These are phyloP conservation scores for Plectosphaerella sp. DNA, from an alignment of 2,329 filamentous ascomycete species.

Conservation along the genomic window DNA sequence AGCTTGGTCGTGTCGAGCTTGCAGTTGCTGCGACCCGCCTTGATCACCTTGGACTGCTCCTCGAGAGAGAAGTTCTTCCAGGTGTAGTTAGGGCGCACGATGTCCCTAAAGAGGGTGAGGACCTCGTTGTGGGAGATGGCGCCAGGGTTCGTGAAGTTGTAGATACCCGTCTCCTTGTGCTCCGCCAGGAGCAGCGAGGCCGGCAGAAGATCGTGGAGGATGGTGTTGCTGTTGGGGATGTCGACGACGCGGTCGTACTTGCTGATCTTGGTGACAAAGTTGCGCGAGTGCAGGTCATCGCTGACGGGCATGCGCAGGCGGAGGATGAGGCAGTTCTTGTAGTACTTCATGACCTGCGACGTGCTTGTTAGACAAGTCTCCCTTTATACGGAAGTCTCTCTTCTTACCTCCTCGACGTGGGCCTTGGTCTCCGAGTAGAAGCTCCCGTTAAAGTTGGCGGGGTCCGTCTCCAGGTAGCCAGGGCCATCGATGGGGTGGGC, in stretches of 20 bases:
- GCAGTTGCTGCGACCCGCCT: conserved; percentile 64
- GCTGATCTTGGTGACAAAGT: conserved; percentile 66
- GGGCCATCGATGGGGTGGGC: conserved; percentile 54
- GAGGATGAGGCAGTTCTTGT: conserved; percentile 58
- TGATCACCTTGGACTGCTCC: conserved; percentile 64
- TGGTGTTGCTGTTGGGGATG: conserved; percentile 65
- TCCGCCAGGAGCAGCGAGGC: conserved; percentile 56
- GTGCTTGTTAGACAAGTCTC: no score
- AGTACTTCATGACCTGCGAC: conserved; percentile 53
- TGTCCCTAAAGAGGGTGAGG: conserved; percentile 56
- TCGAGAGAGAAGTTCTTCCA: conserved; percentile 65
- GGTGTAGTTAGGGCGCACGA: conserved; percentile 54
- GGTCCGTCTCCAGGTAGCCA: conserved; percentile 58
- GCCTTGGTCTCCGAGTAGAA: conserved; percentile 67
- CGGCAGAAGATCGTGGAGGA: conserved; percentile 61
- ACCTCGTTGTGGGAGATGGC: conserved; percentile 70
- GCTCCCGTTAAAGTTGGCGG: conserved; percentile 60
- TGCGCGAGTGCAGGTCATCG: conserved; percentile 61
- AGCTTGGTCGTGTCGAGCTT: conserved; percentile 60
- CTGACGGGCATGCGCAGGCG: conserved; percentile 66
- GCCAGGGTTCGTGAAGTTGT: conserved; percentile 68
- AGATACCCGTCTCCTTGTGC: conserved; percentile 57
- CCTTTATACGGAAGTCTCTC: no score
- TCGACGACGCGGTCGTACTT: conserved; percentile 62
- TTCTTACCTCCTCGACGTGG: conserved; percentile 56